A percentile compares a stretch with the other conserved stretches of the same genome.
Conservation (phyloP, 768 basidiomycete genomes). For the Postia placenta region DNA sequence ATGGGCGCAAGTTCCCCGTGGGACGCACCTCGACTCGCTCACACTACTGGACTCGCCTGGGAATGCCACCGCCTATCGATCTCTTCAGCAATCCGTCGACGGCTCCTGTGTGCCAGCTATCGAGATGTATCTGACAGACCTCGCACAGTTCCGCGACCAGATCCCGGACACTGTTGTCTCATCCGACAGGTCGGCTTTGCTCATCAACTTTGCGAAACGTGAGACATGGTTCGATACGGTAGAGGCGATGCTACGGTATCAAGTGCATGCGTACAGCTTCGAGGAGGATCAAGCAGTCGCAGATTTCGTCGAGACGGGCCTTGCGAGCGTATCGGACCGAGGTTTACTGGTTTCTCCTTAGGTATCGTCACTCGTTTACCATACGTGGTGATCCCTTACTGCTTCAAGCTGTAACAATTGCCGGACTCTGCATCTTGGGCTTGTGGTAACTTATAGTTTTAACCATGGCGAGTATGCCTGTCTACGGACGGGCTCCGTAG, state of each 20-base stretch:
- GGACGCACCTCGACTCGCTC: constrained; percentile 44
- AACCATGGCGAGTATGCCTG: constrained; percentile 1
- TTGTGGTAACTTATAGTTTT: background rate
- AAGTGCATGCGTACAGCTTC: constrained; percentile 44
- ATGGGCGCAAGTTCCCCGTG: constrained; percentile 58
- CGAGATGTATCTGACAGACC: constrained; percentile 54
- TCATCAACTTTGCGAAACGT: constrained; percentile 49
- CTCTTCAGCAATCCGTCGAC: constrained; percentile 32
- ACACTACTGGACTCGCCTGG: constrained; percentile 55
- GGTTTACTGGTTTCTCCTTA: no score
- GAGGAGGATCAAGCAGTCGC: constrained; percentile 39
- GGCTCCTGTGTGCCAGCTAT: constrained; percentile 67
- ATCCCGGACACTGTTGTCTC: constrained; percentile 30
- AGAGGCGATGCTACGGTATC: constrained; percentile 50
- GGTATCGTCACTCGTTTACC: no score
- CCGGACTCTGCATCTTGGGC: background rate
- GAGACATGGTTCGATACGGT: constrained; percentile 53
- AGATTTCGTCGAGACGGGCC: constrained; percentile 41
- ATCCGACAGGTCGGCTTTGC: constrained; percentile 13
- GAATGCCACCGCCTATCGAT: constrained; percentile 51
- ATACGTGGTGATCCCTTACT: no score
- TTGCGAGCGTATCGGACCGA: constrained; percentile 21
- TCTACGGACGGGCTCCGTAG: background rate
- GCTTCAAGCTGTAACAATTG: no score
- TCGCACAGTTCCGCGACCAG: constrained; percentile 50